phyloP scores from a whole-genome alignment of 192 early-diverging fungal genomes.

The Backusella psychrophila region DNA sequence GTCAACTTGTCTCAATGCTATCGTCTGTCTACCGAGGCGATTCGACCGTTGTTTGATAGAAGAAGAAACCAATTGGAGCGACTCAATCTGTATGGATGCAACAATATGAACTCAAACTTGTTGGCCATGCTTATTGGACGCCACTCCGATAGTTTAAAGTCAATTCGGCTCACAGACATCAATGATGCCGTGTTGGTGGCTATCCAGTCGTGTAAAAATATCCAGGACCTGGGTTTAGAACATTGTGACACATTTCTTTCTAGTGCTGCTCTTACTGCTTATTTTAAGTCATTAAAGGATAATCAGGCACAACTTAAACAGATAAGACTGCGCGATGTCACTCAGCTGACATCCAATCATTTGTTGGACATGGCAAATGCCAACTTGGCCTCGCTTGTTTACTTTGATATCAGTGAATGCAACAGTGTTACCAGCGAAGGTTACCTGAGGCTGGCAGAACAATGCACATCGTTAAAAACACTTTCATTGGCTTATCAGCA shows the following conservation, averaged over 20 bases:
- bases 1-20: constrained; percentile 34
- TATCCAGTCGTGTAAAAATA: constrained; percentile 15
- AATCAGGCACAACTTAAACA: not conserved
- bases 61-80: constrained; percentile 13
- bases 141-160: constrained; percentile 15
- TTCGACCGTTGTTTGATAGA: constrained; percentile 21
- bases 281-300: constrained; percentile 1
- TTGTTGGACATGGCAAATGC: not conserved
- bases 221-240: constrained; percentile 28
- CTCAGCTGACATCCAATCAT: constrained; percentile 29
- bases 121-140: constrained; percentile 18
- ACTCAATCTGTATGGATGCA: constrained; percentile 29
- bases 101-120: constrained; percentile 20
- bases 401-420: constrained; percentile 34
- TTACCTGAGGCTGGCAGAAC: constrained; percentile 8
- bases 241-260: constrained; percentile 28
- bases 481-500: constrained; percentile 27
- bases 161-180: constrained; percentile 31
- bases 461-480: constrained; percentile 8
- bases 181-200: constrained; percentile 23
- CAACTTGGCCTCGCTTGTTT: constrained; percentile 4
- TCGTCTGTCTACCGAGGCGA: constrained; percentile 30
- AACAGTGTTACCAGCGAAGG: constrained; percentile 12
- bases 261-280: constrained; percentile 15
- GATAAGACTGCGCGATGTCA: constrained; percentile 30